These are phyloP conservation scores for Claviceps sp. DNA, from an alignment of 2,329 filamentous ascomycete genomes.

Conservation along the genomic window DNA sequence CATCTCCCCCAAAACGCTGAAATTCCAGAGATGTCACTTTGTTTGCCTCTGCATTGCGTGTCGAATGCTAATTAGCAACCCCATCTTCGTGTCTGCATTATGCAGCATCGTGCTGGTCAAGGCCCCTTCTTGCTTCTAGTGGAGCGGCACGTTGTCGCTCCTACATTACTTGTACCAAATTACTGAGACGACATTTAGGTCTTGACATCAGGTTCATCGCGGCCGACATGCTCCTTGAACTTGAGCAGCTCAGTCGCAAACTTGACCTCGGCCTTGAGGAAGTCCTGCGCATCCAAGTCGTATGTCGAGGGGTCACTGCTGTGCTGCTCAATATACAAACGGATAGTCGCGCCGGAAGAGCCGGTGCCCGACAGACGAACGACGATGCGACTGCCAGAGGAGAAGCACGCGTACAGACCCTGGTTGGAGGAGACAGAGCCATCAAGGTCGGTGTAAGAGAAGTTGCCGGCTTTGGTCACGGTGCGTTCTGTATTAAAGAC, in stretches of 20 bases:
- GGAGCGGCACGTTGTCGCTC: too few relatives aligned
- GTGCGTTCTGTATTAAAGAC: constrained; percentile 44
- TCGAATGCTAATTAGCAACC: too few relatives aligned
- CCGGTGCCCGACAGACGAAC: constrained; percentile 91
- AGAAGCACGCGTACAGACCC: constrained; percentile 88
- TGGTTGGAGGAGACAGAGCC: constrained; percentile 93
- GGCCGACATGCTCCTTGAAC: constrained; percentile 86
- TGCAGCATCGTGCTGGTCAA: not conserved
- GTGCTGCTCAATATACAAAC: constrained; percentile 94
- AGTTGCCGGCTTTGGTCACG: constrained; percentile 83
- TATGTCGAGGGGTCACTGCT: constrained; percentile 69
- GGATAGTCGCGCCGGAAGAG: constrained; percentile 88
- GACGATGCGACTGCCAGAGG: constrained; percentile 87
- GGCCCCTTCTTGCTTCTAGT: too few relatives aligned
- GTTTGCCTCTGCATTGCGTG: too few relatives aligned
- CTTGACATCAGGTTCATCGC: constrained; percentile 91
- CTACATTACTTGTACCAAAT: too few relatives aligned
- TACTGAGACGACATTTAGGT: constrained; percentile 40
- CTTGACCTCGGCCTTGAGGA: constrained; percentile 79
- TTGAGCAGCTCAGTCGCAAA: constrained; percentile 76
- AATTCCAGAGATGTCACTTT: too few relatives aligned
- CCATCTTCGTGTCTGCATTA: too few relatives aligned
- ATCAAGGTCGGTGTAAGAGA: constrained; percentile 97
- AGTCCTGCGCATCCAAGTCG: constrained; percentile 76
- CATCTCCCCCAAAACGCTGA: too few relatives aligned